Percentiles rank a stretch among this genome's conserved stretches.
Conservation (phyloP, 345 rosid genomes). For the Atalantia buxifolia region DNA sequence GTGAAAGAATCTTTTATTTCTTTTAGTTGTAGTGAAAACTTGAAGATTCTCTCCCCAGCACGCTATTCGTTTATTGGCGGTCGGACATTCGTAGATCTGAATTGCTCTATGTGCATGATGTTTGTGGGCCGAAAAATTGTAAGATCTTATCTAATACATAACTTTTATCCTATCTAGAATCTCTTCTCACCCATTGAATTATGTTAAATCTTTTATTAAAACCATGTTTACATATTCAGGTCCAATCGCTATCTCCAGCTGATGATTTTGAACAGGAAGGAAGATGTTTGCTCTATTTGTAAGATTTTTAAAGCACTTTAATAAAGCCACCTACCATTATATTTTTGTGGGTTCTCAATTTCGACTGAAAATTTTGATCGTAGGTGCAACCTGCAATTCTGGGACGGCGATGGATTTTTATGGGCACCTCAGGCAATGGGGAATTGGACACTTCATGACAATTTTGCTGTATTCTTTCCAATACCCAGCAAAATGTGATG, state of each 20-base stretch:
- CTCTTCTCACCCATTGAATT: not conserved
- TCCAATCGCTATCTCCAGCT: not conserved
- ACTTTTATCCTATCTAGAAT: not conserved
- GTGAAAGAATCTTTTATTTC: not conserved
- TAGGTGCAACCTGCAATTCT: not conserved
- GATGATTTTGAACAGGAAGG: not conserved
- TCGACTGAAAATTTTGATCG: not conserved
- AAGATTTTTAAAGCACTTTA: not conserved
- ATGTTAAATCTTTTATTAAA: not conserved
- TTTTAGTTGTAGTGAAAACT: not conserved
- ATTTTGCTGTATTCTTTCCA: no score
- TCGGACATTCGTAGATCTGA: not conserved
- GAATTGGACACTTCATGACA: no score
- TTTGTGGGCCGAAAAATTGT: not conserved
- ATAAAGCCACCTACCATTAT: not conserved
- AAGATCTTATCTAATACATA: not conserved
- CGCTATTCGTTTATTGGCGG: not conserved
- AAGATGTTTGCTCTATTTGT: not conserved
- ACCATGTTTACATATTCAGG: not conserved
- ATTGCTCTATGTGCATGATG: not conserved
- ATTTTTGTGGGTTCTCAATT: not conserved
- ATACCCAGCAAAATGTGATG: no score
- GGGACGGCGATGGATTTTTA: not conserved
- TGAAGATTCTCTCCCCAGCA: not conserved
- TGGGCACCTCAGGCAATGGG: no score